Percentiles rank a stretch among this genome's conserved stretches.
Conservation (phyloP, 768 basidiomycete genomes). For the Pleurotus platypus region DNA sequence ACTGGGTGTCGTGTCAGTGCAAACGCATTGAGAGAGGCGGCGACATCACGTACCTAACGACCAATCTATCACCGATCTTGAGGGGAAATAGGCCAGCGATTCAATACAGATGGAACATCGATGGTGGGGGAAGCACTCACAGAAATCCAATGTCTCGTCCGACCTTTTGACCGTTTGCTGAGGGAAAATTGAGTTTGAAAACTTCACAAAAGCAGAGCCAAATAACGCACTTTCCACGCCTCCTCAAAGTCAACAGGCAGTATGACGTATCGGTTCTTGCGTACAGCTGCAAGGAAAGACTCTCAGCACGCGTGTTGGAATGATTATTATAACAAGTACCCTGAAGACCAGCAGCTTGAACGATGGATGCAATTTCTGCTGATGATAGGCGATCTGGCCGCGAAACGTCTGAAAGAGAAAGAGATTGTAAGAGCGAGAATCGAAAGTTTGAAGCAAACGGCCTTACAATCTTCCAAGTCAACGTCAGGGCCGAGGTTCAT, state of each 20-base stretch:
- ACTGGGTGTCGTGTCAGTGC: neutral
- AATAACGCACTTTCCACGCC: constrained; percentile 94
- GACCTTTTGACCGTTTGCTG: constrained; percentile 96
- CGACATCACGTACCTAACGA: too few relatives aligned
- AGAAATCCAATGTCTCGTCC: constrained; percentile 97
- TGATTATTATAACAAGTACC: constrained; percentile 39
- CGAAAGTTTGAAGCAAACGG: neutral
- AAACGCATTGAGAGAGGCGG: too few relatives aligned
- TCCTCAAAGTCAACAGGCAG: constrained; percentile 97
- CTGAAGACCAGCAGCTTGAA: constrained; percentile 96
- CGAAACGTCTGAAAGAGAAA: constrained; percentile 70
- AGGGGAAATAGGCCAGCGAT: too few relatives aligned
- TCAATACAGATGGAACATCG: neutral
- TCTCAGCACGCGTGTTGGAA: constrained; percentile 1
- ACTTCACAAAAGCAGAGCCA: constrained; percentile 39
- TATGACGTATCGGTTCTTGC: constrained; percentile 98
- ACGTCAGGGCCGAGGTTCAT: constrained; percentile 99
- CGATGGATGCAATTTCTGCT: constrained; percentile 93
- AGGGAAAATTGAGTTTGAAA: constrained; percentile 31
- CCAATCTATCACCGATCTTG: neutral
- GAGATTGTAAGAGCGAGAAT: constrained; percentile 10
- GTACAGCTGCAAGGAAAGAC: constrained; percentile 62
- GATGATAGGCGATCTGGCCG: constrained; percentile 94
- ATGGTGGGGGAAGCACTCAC: constrained; percentile 41
- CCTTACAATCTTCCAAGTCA: constrained; percentile 95